Conservation (phyloP, 1,284 basidiomycete genomes). For the Fomitopsis pinicola region DNA sequence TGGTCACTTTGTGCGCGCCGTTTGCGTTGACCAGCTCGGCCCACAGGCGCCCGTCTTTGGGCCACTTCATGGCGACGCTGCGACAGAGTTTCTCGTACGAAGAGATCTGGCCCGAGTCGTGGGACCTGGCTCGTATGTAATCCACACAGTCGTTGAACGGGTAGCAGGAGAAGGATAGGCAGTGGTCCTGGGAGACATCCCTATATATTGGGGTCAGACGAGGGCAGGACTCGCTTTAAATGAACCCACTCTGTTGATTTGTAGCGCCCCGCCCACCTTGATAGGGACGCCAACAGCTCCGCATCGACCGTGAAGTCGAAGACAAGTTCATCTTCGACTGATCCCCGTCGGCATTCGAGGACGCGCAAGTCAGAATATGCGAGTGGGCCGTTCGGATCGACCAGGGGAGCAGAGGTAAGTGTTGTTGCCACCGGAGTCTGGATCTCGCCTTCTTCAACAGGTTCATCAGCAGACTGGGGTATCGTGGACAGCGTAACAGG, state of each 20-base stretch:
- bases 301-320: constrained; percentile 3
- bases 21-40: constrained; percentile 1
- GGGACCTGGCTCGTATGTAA: neutral
- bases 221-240: too few relatives aligned
- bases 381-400: neutral
- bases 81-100: neutral
- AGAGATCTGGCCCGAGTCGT: neutral
- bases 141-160: constrained; percentile 3
- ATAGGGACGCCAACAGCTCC: neutral
- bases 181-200: constrained; percentile 1
- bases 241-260: constrained; percentile 1
- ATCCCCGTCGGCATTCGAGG: neutral
- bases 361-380: neutral
- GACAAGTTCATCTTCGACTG: neutral
- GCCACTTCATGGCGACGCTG: constrained; percentile 3
- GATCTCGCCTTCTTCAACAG: neutral
- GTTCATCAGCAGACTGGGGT: neutral
- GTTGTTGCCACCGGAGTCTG: neutral
- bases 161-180: constrained; percentile 3
- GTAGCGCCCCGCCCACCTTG: constrained; percentile 1
- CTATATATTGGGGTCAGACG: neutral
- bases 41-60: constrained; percentile 6
- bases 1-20: neutral
- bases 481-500: neutral
- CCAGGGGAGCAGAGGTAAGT: neutral